Conservation (phyloP, 352 stramenopile species). For the Globisporangium nunn region DNA sequence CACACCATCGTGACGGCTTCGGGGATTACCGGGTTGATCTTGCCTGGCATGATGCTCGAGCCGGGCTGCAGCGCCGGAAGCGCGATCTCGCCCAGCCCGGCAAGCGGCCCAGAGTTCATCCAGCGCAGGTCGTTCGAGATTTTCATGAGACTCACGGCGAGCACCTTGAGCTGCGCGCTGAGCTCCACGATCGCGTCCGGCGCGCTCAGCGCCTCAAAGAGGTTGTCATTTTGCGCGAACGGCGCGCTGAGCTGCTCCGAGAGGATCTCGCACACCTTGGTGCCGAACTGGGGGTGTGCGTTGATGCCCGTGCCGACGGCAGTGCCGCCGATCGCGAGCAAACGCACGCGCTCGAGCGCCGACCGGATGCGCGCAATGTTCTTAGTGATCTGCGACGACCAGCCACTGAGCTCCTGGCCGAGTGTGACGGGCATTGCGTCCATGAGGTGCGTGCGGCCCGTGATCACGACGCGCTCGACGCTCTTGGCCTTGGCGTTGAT, state of each 20-base stretch:
- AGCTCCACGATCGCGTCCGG: conserved; percentile 92
- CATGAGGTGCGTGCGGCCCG: conserved; percentile 71
- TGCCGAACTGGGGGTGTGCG: conserved; percentile 41
- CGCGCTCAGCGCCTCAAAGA: conserved; percentile 86
- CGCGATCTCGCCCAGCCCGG: conserved; percentile 89
- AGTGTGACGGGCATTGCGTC: conserved; percentile 57
- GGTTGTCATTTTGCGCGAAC: conserved; percentile 46
- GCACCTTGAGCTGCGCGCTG: conserved; percentile 87
- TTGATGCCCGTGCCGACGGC: conserved; percentile 59
- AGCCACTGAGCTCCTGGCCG: conserved; percentile 40
- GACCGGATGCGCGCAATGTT: conserved; percentile 42
- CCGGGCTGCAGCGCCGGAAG: conserved; percentile 90
- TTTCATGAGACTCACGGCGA: conserved; percentile 91
- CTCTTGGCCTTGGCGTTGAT: conserved; percentile 31
- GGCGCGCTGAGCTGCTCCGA: conserved; percentile 24
- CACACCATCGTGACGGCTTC: conserved; percentile 53
- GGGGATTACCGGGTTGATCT: conserved; percentile 90
- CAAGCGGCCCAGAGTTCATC: conserved; percentile 89
- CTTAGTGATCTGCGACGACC: conserved; percentile 43
- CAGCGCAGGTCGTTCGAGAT: conserved; percentile 93
- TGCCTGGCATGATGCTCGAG: conserved; percentile 95
- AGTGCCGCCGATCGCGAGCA: conserved; percentile 51
- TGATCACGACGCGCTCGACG: conserved; percentile 42
- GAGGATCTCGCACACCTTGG: conserved; percentile 33
- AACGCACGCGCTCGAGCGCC: conserved; percentile 33